A percentile compares a stretch with the other conserved stretches of the same genome.
Evolutionary conservation across 129 eudicot species (phyloP).

Genomic region (Pseudognaphalium luteoalbum): DNA sequence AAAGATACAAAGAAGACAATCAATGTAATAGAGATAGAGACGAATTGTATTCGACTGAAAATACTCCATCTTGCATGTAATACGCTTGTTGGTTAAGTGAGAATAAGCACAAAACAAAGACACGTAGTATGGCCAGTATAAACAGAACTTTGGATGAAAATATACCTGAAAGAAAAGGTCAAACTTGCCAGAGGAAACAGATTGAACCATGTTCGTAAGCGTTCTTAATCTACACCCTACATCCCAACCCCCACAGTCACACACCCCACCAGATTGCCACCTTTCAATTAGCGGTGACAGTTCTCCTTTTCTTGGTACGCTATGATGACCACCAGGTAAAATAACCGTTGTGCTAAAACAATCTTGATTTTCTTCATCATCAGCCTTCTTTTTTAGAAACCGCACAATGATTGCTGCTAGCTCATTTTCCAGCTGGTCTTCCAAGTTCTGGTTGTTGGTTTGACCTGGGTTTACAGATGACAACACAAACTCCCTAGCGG

Average conservation of each 20-base stretch:
- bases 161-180: conserved; percentile 78
- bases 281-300: conserved; percentile 65
- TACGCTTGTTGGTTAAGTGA: not conserved
- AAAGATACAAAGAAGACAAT: not conserved
- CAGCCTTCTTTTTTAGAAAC: conserved; percentile 31
- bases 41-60: conserved; percentile 61
- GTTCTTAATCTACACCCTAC: conserved; percentile 69
- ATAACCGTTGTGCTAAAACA: conserved; percentile 52
- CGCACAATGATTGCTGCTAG: conserved; percentile 67
- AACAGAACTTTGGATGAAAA: not conserved
- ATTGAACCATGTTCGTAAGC: conserved; percentile 38
- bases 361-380: conserved; percentile 27
- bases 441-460: conserved; percentile 39
- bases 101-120: not conserved
- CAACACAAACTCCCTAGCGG: conserved; percentile 62
- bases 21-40: conserved; percentile 55
- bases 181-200: conserved; percentile 33
- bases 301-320: conserved; percentile 70
- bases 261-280: conserved; percentile 80
- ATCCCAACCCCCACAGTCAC: conserved; percentile 99
- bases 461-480: conserved; percentile 41
- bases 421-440: conserved; percentile 51
- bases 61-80: conserved; percentile 66
- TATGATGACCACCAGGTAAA: conserved; percentile 78
- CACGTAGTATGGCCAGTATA: not conserved